Conservation (phyloP, 148 eudicot genomes). For the Tetragonia tetragonoides region DNA sequence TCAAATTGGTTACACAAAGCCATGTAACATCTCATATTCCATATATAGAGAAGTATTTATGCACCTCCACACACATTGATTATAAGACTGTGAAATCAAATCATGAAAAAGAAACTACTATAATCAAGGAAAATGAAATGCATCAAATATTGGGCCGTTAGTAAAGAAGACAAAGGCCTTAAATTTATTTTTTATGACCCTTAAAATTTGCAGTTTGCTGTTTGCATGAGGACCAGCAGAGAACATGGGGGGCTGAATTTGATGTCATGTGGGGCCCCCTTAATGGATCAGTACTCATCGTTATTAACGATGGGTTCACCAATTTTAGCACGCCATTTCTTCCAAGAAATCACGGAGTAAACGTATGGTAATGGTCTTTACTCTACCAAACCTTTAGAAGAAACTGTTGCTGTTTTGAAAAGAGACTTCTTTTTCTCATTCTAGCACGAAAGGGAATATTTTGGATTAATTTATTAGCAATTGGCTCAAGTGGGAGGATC, state of each 20-base stretch:
- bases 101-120: too few relatives aligned
- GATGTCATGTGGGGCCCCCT: conserved; percentile 8
- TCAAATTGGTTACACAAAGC: too few relatives aligned
- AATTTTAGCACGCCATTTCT: not conserved
- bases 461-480: too few relatives aligned
- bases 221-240: conserved; percentile 13
- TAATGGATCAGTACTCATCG: conserved; percentile 8
- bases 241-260: conserved; percentile 6
- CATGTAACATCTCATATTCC: too few relatives aligned
- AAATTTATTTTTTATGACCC: conserved; percentile 3
- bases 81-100: too few relatives aligned
- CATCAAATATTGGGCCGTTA: not conserved
- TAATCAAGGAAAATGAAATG: too few relatives aligned
- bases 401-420: not conserved
- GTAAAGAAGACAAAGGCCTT: not conserved
- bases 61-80: not conserved
- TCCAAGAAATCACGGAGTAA: conserved; percentile 18
- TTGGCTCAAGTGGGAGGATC: too few relatives aligned
- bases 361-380: not conserved
- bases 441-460: not conserved
- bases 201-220: not conserved
- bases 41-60: too few relatives aligned
- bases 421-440: not conserved
- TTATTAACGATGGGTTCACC: conserved; percentile 23
- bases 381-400: conserved; percentile 3